phyloP scores from a whole-genome alignment of 805 yeast genomes.

The Ogataea haglerorum region DNA sequence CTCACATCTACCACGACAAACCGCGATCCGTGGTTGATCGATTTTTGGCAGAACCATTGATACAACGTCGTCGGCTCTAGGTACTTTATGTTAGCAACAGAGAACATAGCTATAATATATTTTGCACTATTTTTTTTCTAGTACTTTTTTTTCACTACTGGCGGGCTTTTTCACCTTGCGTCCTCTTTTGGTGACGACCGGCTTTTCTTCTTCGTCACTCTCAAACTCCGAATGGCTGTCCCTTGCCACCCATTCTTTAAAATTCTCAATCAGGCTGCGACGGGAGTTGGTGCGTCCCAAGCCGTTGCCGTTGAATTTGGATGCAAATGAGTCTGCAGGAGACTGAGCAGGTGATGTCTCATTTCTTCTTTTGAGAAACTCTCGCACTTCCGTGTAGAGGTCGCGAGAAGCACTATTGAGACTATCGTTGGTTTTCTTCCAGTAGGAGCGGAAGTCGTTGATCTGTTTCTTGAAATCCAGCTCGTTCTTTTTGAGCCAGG shows the following conservation, averaged over 20 bases:
- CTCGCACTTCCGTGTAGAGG: constrained; percentile 79
- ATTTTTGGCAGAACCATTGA: constrained; percentile 42
- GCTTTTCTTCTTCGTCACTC: constrained; percentile 16
- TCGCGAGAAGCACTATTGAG: constrained; percentile 75
- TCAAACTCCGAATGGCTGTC: constrained; percentile 29
- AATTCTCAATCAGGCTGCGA: constrained; percentile 31
- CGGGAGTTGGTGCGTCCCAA: constrained; percentile 22
- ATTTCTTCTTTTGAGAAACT: constrained; percentile 46
- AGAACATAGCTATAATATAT: constrained; percentile 11
- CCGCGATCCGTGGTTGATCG: constrained; percentile 37
- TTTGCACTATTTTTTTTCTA: constrained; percentile 5
- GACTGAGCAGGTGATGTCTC: constrained; percentile 28
- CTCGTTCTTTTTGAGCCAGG: constrained; percentile 97
- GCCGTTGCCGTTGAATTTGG: constrained; percentile 58
- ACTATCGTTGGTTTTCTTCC: constrained; percentile 70
- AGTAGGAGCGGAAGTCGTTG: constrained; percentile 78
- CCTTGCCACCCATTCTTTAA: constrained; percentile 36
- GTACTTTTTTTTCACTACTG: constrained; percentile 1
- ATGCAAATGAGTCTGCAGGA: constrained; percentile 67
- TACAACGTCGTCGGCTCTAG: constrained; percentile 44
- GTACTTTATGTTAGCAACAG: constrained; percentile 44
- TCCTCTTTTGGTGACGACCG: constrained; percentile 9
- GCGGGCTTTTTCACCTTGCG: constrained; percentile 7
- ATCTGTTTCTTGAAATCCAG: constrained; percentile 90
- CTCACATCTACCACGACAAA: constrained; percentile 77